Percentiles rank a stretch among this genome's conserved stretches.
phyloP scores from a whole-genome alignment of 2,329 filamentous ascomycete genomes.

The Aspergillus vadensis region DNA sequence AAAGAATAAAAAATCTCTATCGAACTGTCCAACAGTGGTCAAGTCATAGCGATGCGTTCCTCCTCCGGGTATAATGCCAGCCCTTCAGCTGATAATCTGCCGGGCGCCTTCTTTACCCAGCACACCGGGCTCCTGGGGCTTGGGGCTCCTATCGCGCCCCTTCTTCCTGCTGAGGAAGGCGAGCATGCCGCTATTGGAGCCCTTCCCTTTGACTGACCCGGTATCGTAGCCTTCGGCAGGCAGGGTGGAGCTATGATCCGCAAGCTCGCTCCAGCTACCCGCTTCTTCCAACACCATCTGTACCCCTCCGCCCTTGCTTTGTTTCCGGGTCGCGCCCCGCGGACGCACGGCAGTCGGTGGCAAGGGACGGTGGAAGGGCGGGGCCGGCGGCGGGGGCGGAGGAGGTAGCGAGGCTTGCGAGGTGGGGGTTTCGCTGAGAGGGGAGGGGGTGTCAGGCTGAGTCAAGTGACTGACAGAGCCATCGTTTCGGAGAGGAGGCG shows the following conservation, averaged over 20 bases:
- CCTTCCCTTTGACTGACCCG: conserved; percentile 48
- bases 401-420: conserved; percentile 28
- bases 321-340: conserved; percentile 67
- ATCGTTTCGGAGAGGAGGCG: conserved; percentile 35
- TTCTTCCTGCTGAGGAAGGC: conserved; percentile 88
- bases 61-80: not conserved
- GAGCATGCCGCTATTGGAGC: conserved; percentile 72
- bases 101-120: conserved; percentile 92
- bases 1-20: conserved; percentile 4
- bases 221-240: conserved; percentile 62
- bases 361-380: conserved; percentile 45
- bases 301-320: conserved; percentile 78
- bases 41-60: not conserved
- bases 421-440: conserved; percentile 28
- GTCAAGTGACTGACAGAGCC: conserved; percentile 31
- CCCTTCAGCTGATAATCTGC: conserved; percentile 67
- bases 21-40: conserved; percentile 4
- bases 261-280: conserved; percentile 88
- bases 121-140: conserved; percentile 90
- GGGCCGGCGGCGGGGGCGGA: conserved; percentile 31
- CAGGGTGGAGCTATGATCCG: conserved; percentile 77
- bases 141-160: conserved; percentile 86
- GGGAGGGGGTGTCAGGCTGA: conserved; percentile 30
- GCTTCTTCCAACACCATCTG: conserved; percentile 88
- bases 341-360: conserved; percentile 49